Conservation (phyloP, 2,329 filamentous ascomycete species). For the Claviceps sorghi region DNA sequence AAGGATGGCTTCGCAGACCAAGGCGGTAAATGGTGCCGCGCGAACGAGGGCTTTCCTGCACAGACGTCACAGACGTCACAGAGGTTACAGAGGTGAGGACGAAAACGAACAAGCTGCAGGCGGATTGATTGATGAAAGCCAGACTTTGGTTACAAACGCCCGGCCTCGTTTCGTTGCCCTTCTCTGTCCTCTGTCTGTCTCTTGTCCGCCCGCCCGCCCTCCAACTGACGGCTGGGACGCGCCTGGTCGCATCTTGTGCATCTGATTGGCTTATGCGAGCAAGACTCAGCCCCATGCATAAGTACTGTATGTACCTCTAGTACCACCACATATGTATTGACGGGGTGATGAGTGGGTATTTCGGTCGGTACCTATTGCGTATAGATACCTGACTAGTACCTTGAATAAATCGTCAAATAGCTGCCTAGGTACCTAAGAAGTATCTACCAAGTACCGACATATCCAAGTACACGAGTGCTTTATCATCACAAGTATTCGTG, state of each 20-base stretch:
- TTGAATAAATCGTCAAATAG: no score
- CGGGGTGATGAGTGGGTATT: no score
- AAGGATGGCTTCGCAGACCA: not conserved
- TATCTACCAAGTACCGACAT: no score
- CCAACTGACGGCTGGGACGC: conserved; percentile 12
- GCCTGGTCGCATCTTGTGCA: conserved; percentile 8
- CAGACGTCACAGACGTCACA: not conserved
- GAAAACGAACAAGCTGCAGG: not conserved
- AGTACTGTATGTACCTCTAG: no score
- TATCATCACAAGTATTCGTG: no score
- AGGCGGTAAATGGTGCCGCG: not conserved
- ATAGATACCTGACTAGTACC: no score
- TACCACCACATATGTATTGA: no score
- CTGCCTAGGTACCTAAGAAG: no score
- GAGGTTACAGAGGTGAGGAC: not conserved
- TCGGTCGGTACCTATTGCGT: no score
- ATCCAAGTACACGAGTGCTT: no score
- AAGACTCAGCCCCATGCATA: conserved; percentile 2
- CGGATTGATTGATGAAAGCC: not conserved
- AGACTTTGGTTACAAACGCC: not conserved
- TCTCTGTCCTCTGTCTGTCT: not conserved
- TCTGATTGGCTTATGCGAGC: conserved; percentile 14
- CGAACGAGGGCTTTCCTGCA: not conserved
- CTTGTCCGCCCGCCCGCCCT: not conserved
- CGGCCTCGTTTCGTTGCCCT: no score